phyloP scores from a whole-genome alignment of 495 filamentous ascomycete genomes.

The Aspergillus saccharolyticus region DNA sequence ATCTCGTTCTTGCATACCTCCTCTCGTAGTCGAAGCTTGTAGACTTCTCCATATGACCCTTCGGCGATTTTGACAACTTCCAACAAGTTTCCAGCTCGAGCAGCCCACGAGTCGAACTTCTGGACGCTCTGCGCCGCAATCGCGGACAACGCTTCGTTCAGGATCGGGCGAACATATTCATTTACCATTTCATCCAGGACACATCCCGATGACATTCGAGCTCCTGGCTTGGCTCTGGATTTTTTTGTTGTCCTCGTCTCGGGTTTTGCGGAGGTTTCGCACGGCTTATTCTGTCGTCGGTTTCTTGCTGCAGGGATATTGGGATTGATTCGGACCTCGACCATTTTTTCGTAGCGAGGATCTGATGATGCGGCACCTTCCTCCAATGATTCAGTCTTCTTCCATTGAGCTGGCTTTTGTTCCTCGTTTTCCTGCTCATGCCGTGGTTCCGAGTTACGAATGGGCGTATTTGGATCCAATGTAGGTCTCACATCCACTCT shows the following conservation, averaged over 20 bases:
- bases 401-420: background rate
- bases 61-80: conserved; percentile 46
- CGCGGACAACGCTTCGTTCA: conserved; percentile 36
- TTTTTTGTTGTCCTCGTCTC: conserved; percentile 15
- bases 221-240: conserved; percentile 18
- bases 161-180: conserved; percentile 35
- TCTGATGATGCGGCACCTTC: background rate
- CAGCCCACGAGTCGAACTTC: conserved; percentile 41
- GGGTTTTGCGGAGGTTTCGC: conserved; percentile 1
- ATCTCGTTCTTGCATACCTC: conserved; percentile 34
- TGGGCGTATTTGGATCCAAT: background rate
- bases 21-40: conserved; percentile 39
- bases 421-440: background rate
- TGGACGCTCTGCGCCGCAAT: conserved; percentile 36
- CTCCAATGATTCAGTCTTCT: conserved; percentile 5
- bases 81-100: conserved; percentile 36
- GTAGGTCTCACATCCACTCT: background rate
- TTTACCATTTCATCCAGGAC: conserved; percentile 35
- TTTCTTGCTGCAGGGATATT: background rate
- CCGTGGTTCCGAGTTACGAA: background rate
- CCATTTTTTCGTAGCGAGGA: conserved; percentile 25
- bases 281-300: conserved; percentile 1
- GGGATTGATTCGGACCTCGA: conserved; percentile 30
- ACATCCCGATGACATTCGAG: conserved; percentile 32
- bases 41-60: conserved; percentile 50